Evolutionary conservation across 1,284 basidiomycete species (phyloP).

Genomic region (Trametes hirsuta): DNA sequence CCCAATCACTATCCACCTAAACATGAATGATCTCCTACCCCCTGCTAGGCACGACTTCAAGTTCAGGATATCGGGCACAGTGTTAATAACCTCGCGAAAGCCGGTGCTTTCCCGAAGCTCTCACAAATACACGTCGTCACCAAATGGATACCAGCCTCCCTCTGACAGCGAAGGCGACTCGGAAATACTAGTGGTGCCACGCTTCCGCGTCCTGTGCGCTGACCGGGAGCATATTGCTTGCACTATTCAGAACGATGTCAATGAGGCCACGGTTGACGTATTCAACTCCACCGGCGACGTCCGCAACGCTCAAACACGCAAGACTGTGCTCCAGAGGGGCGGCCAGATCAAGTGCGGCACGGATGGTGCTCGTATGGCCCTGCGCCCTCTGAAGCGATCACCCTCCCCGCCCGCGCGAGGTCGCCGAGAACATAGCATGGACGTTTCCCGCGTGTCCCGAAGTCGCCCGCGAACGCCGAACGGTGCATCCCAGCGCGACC

Average conservation of each 20-base stretch:
- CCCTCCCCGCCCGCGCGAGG: conserved; percentile 17
- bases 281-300: conserved; percentile 60
- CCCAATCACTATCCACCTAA: conserved; percentile 73
- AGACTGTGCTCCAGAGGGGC: conserved; percentile 61
- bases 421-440: conserved; percentile 23
- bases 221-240: conserved; percentile 61
- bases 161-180: conserved; percentile 42
- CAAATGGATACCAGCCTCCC: conserved; percentile 17
- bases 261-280: conserved; percentile 56
- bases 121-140: conserved; percentile 21
- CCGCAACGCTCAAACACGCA: conserved; percentile 60
- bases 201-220: conserved; percentile 68
- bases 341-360: conserved; percentile 57
- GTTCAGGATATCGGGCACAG: conserved; percentile 65
- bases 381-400: conserved; percentile 41
- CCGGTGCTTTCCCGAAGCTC: conserved; percentile 27
- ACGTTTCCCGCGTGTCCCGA: conserved; percentile 31
- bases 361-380: conserved; percentile 59
- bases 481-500: conserved; percentile 21
- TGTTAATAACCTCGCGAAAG: conserved; percentile 57
- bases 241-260: conserved; percentile 59
- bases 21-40: conserved; percentile 75
- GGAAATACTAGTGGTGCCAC: conserved; percentile 59
- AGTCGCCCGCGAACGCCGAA: conserved; percentile 39
- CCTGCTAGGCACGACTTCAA: conserved; percentile 64